Percentiles rank a stretch among this genome's conserved stretches.
phyloP scores from a whole-genome alignment of 2,329 filamentous ascomycete species.

The Penicillium italicum region DNA sequence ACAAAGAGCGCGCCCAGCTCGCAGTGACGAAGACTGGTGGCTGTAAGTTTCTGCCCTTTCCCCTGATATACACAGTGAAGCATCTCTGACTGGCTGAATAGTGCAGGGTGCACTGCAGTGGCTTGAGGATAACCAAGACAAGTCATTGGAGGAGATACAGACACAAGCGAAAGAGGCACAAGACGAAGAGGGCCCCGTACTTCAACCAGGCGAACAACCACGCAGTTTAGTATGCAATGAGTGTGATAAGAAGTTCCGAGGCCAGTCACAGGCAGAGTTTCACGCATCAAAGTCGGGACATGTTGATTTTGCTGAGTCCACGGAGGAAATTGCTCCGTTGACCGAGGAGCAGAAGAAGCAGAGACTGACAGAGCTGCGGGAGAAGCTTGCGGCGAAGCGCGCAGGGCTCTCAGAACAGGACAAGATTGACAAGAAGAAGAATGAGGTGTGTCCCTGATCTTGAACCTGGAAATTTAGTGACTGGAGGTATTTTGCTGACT shows the following conservation, averaged over 20 bases:
- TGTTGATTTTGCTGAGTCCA: conserved; percentile 86
- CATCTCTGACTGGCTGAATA: conserved; percentile 37
- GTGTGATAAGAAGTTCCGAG: conserved; percentile 86
- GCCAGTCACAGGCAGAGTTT: conserved; percentile 75
- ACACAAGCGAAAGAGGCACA: conserved; percentile 51
- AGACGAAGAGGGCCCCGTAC: conserved; percentile 58
- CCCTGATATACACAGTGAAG: background rate
- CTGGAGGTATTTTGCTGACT: background rate
- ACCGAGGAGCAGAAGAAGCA: conserved; percentile 87
- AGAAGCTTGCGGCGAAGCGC: conserved; percentile 69
- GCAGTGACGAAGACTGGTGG: conserved; percentile 81
- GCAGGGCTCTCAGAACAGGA: conserved; percentile 66
- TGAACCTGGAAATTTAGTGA: background rate
- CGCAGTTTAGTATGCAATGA: conserved; percentile 89
- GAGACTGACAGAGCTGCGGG: conserved; percentile 70
- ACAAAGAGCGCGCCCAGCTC: conserved; percentile 73
- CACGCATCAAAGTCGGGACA: conserved; percentile 91
- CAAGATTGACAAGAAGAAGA: conserved; percentile 76
- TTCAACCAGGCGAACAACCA: conserved; percentile 68
- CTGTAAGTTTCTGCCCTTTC: conserved; percentile 51
- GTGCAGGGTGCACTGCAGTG: conserved; percentile 90
- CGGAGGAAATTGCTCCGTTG: conserved; percentile 83
- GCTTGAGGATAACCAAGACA: conserved; percentile 90
- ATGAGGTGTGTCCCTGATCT: conserved; percentile 59
- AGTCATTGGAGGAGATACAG: conserved; percentile 75